A percentile compares a stretch with the other conserved stretches of the same genome.
These are phyloP conservation scores for Penicillium tannophilum DNA, from an alignment of 495 filamentous ascomycete genomes.

Conservation along the genomic window DNA sequence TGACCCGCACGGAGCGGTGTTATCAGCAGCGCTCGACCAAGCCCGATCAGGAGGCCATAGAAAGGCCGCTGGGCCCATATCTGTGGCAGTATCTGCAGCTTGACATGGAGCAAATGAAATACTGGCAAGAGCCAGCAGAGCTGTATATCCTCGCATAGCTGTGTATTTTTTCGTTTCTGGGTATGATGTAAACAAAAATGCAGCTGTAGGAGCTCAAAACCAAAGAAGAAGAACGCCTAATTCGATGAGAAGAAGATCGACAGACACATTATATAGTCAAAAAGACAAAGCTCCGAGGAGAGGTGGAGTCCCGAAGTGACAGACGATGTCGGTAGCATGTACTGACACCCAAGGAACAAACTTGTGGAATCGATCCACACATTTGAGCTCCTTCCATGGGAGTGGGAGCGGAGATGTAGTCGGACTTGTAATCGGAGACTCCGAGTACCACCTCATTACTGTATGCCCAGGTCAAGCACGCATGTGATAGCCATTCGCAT, in stretches of 20 bases:
- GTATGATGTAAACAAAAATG: neutral
- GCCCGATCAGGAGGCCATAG: conserved; percentile 52
- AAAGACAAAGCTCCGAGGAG: neutral
- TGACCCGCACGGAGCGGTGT: conserved; percentile 51
- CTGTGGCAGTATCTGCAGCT: conserved; percentile 20
- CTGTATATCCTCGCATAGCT: conserved; percentile 9
- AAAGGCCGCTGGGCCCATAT: conserved; percentile 58
- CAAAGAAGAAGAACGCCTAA: neutral
- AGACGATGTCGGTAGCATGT: conserved; percentile 1
- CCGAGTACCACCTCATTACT: neutral
- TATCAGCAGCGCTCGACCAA: conserved; percentile 49
- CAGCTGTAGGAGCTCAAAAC: neutral
- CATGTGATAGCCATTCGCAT: conserved; percentile 1
- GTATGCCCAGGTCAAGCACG: neutral
- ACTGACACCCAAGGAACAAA: neutral
- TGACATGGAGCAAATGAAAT: conserved; percentile 1
- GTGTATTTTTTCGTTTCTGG: neutral
- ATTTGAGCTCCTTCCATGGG: neutral
- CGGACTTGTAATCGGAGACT: neutral
- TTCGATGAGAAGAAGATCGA: neutral
- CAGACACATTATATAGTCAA: neutral
- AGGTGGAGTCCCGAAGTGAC: neutral
- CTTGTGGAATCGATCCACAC: neutral
- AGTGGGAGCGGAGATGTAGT: neutral
- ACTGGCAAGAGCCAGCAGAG: conserved; percentile 17